Evolutionary conservation across 257 asterid genomes (phyloP).

Genomic region (Solanum pinnatisectum): DNA sequence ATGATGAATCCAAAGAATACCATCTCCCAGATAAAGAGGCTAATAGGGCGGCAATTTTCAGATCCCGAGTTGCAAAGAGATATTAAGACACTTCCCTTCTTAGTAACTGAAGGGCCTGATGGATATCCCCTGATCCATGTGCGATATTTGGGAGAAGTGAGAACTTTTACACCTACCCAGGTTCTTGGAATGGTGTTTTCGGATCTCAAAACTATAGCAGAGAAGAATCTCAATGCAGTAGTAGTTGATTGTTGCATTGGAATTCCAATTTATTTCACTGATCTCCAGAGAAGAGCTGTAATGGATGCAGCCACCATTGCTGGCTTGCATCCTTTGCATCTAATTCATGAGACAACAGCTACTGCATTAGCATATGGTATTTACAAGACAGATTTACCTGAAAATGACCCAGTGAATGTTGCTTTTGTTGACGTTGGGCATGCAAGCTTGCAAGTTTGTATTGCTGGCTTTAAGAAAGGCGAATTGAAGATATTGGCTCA

Average conservation of each 20-base stretch:
- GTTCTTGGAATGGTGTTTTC: constrained; percentile 84
- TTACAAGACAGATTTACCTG: constrained; percentile 93
- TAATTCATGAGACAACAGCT: constrained; percentile 90
- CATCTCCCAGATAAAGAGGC: constrained; percentile 78
- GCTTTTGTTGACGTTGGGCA: constrained; percentile 90
- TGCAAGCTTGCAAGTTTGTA: constrained; percentile 88
- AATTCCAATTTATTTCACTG: constrained; percentile 85
- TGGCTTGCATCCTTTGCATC: constrained; percentile 83
- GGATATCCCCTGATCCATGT: constrained; percentile 84
- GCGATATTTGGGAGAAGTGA: constrained; percentile 66
- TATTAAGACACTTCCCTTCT: constrained; percentile 59
- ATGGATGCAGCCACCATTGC: constrained; percentile 97
- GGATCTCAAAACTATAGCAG: constrained; percentile 69
- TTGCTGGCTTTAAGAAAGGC: constrained; percentile 91
- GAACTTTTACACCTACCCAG: constrained; percentile 83
- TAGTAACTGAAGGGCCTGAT: constrained; percentile 80
- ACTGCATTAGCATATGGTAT: constrained; percentile 96
- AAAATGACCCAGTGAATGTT: constrained; percentile 61
- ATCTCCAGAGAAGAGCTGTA: constrained; percentile 91
- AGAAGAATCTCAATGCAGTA: constrained; percentile 76
- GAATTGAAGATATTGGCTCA: constrained; percentile 86
- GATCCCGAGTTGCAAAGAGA: constrained; percentile 91
- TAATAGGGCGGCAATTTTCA: constrained; percentile 70
- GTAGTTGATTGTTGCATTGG: constrained; percentile 97
- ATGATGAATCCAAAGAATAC: constrained; percentile 94